Evolutionary conservation across 2,329 filamentous ascomycete genomes (phyloP).

Genomic region (Penicillium sp.): DNA sequence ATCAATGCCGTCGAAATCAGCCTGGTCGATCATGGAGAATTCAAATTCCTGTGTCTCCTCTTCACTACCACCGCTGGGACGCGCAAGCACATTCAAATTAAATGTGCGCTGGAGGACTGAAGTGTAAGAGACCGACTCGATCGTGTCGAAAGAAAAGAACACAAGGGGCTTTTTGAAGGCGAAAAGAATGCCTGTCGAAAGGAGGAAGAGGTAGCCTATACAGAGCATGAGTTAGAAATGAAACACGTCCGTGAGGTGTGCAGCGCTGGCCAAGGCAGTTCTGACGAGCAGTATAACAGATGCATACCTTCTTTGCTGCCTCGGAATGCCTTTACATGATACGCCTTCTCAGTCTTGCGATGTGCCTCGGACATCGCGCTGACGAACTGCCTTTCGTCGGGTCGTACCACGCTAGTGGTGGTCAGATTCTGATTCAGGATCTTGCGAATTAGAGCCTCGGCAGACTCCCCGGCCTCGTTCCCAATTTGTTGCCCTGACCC

Average conservation of each 20-base stretch:
- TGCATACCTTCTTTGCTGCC: conserved; percentile 59
- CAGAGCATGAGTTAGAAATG: neutral
- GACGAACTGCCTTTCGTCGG: conserved; percentile 53
- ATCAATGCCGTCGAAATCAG: conserved; percentile 57
- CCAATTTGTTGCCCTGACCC: conserved; percentile 41
- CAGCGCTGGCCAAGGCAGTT: neutral
- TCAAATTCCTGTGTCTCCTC: conserved; percentile 53
- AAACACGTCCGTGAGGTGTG: neutral
- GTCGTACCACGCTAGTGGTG: conserved; percentile 45
- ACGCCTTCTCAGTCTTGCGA: conserved; percentile 57
- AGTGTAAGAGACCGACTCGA: conserved; percentile 58
- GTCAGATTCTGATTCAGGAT: conserved; percentile 47
- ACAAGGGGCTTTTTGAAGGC: conserved; percentile 61
- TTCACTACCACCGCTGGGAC: conserved; percentile 26
- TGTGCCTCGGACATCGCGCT: conserved; percentile 56
- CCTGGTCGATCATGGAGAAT: conserved; percentile 61
- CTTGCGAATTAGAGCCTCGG: conserved; percentile 39
- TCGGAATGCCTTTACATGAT: conserved; percentile 57
- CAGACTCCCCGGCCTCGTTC: conserved; percentile 42
- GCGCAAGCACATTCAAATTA: conserved; percentile 54
- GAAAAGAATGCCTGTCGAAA: conserved; percentile 56
- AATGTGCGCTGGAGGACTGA: conserved; percentile 60
- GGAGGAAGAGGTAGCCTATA: conserved; percentile 57
- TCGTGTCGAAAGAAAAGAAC: conserved; percentile 55
- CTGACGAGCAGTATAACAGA: neutral